Base-by-base conservation (phyloP, 768 basidiomycete species). In the Gymnopilus dilepis region DNA sequence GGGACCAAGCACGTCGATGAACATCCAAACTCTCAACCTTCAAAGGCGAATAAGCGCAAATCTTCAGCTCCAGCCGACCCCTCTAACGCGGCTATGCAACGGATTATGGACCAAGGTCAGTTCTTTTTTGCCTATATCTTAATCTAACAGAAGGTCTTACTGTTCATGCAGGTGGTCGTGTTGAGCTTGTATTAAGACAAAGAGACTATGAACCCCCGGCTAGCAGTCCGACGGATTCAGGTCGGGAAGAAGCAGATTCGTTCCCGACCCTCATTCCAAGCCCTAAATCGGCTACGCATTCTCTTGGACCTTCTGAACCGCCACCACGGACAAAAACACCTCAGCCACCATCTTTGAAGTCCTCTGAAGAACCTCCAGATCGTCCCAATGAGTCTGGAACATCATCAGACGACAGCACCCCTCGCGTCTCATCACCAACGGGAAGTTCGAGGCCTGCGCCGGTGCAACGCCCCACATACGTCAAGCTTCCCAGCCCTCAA, bases 71-170 rank as follows among this genome's bases (percentile, higher is more conserved):
- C 74, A n/a, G 13, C 15, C 17, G 30, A 15, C 7, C 66, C 74
- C 59, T 73, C 77, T 58, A 68, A 69, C 56, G 78, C 85, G 47
- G 87, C 83, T 0, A 77, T 90, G 76, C 85, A 88, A 57, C 81
- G 82, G 52, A 78, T 89, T 11, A 89, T 90, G 88, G 87, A 91
- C 60, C 62, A 74, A 67, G 69, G 66, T 72, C 51, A 53, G 51
- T 24, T n/a, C 17, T 51, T 30, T 43, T 58, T 48, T 26, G 24
- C 56, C 26, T 24, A 3, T 17, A 28, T 24, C 38, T 51, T n/a
- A n/a, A n/a, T n/a, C n/a, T 17, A 22, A 9, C 43, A 38, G n/a
- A 12, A 17, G 17, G 30, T 30, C 56, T 50, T 28, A 28, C 21
- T 24, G 21, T 2, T 15, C 21, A 12, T 86, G 68, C 53, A 88